Percentiles rank a stretch among this genome's conserved stretches.
phyloP scores from a whole-genome alignment of 345 rosid genomes.

The Ceriops tagal region DNA sequence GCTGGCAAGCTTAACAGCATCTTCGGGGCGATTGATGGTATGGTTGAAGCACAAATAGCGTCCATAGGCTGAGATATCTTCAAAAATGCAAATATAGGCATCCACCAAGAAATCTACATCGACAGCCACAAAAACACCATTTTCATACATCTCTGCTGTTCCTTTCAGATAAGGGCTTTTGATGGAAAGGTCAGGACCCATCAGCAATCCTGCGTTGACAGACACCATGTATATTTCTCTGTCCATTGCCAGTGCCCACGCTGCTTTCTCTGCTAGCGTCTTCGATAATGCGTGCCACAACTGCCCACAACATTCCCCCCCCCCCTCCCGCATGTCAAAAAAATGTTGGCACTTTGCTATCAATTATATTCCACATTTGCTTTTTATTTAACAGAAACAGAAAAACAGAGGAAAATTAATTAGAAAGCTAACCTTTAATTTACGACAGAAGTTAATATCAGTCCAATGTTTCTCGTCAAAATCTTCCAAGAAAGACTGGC shows the following conservation, averaged over 20 bases:
- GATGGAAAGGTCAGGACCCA: conserved; percentile 42
- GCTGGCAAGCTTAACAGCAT: conserved; percentile 39
- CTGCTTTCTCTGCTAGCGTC: conserved; percentile 60
- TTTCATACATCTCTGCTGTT: conserved; percentile 73
- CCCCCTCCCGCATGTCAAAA: too few species aligned
- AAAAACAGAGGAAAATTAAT: too few species aligned
- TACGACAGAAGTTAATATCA: conserved; percentile 44
- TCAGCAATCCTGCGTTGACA: conserved; percentile 51
- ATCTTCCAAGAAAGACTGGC: conserved; percentile 22
- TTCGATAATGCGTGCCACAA: conserved; percentile 65
- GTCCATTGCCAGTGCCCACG: conserved; percentile 83
- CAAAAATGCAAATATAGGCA: conserved; percentile 54
- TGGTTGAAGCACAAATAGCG: conserved; percentile 63
- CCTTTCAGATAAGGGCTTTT: conserved; percentile 54
- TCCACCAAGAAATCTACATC: conserved; percentile 44
- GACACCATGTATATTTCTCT: conserved; percentile 58
- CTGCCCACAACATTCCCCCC: conserved; percentile 24
- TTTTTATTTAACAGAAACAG: background rate
- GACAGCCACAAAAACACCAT: conserved; percentile 55
- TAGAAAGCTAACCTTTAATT: conserved; percentile 42
- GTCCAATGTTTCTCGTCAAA: conserved; percentile 56
- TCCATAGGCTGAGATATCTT: conserved; percentile 52
- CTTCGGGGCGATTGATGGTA: conserved; percentile 35
- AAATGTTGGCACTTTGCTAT: background rate
- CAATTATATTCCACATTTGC: background rate